These are phyloP conservation scores for Limnanthes douglasii DNA, from an alignment of 345 rosid genomes.

Conservation along the genomic window DNA sequence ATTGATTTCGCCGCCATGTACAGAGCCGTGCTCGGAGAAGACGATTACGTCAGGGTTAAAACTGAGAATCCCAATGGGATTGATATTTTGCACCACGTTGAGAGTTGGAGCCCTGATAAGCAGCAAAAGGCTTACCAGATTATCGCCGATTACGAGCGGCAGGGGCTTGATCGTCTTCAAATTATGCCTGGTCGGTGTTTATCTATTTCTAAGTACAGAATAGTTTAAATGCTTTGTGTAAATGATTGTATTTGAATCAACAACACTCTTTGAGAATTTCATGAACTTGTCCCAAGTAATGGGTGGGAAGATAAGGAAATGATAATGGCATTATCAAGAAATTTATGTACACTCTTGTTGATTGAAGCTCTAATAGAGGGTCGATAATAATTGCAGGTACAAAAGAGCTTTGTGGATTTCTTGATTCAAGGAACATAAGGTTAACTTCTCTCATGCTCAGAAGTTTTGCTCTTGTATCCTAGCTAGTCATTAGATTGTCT, in stretches of 20 bases:
- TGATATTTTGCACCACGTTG: slow-evolving; percentile 72
- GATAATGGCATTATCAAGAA: too few relatives aligned
- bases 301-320: neutral
- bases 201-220: slow-evolving; percentile 6
- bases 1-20: slow-evolving; percentile 91
- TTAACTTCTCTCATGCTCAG: too few relatives aligned
- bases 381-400: slow-evolving; percentile 39
- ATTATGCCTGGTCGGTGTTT: slow-evolving; percentile 67
- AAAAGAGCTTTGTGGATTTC: slow-evolving; percentile 65
- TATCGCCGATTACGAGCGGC: slow-evolving; percentile 60
- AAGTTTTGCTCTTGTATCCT: too few relatives aligned
- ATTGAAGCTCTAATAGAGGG: slow-evolving; percentile 1
- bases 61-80: slow-evolving; percentile 66
- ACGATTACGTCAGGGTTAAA: slow-evolving; percentile 45
- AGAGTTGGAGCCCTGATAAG: slow-evolving; percentile 45
- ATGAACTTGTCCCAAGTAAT: neutral
- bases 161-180: slow-evolving; percentile 69
- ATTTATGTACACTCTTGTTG: too few relatives aligned
- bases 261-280: neutral
- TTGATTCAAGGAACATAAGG: slow-evolving; percentile 82
- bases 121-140: slow-evolving; percentile 44
- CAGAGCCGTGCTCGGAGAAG: slow-evolving; percentile 68
- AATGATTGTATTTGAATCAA: neutral
- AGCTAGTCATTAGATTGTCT: too few relatives aligned
- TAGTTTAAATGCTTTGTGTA: neutral